Evolutionary conservation across 164 flowering plant genomes (phyloP).

Genomic region (Macadamia integrifolia): DNA sequence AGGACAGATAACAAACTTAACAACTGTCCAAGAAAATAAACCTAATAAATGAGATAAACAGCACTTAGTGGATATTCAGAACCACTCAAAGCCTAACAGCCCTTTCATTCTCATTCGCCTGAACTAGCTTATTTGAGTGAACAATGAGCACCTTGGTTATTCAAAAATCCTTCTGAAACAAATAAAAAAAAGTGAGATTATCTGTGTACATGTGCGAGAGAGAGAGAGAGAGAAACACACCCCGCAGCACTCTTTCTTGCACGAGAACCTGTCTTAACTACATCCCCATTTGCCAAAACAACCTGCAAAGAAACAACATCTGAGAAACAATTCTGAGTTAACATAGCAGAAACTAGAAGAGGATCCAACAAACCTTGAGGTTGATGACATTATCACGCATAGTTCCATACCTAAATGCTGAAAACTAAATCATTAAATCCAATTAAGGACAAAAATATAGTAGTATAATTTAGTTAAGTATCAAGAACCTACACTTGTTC

Average conservation of each 20-base stretch:
- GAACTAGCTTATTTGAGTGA: no score
- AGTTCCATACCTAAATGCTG: constrained; percentile 93
- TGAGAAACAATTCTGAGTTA: constrained; percentile 7
- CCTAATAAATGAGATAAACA: no score
- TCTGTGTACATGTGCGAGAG: no score
- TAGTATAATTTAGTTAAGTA: no score
- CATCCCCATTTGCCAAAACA: constrained; percentile 84
- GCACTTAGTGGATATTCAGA: no score
- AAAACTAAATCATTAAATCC: constrained; percentile 32
- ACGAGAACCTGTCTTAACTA: constrained; percentile 93
- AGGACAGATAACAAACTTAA: no score
- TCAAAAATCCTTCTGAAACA: neutral
- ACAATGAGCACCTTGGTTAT: no score
- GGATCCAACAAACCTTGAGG: constrained; percentile 66
- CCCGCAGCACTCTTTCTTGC: constrained; percentile 99
- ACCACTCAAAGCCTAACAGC: no score
- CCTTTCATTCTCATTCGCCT: no score
- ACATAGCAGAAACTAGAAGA: neutral
- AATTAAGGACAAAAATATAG: neutral
- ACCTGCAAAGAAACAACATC: constrained; percentile 37
- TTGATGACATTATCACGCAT: constrained; percentile 98
- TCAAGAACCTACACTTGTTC: no score
- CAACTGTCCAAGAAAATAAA: no score
- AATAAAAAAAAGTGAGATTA: neutral
- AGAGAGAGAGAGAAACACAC: constrained; percentile 30